Evolutionary conservation across 2,329 filamentous ascomycete species (phyloP), one percentile per base, ranked within the genome.

Genomic region (Fusarium armeniacum): DNA sequence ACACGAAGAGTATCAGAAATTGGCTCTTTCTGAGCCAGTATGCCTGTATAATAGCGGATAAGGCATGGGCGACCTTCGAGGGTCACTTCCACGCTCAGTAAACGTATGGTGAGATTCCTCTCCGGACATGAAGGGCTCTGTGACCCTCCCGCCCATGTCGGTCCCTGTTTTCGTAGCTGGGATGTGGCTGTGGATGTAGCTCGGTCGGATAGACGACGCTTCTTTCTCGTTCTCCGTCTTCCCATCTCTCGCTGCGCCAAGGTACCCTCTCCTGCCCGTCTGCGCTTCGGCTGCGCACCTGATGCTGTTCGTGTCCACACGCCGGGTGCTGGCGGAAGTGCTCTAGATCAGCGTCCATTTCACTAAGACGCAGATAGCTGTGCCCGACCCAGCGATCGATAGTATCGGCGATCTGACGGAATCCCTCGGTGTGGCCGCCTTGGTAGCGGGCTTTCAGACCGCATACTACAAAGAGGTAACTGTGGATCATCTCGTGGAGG

Each of bases 401-500:
- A n/a, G 86, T 78, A 28, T 79, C 79, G 30, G 88, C 88, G 66
- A 91, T 90, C 46, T 80, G 81, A 30, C 82, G 81, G 71, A 91
- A 91, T 3, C 87, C 89, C 3, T 81, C 75, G 3, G 89, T 90
- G 69, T 91, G 89, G 1, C 89, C 89, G 13, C 87, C 88, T 43
- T 83, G 81, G 26, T 82, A 78, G 36, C 84, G 80, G 0, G 88
- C 88, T 44, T 83, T 81, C 74, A 88, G 86, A 6, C 89, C 89
- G 70, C 87, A 89, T 53, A 80, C 82, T 59, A 91, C 84, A 69
- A 91, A 91, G 18, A 91, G 80, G 73, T 89, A 91, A 77, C 88
- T 88, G 78, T 91, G 89, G 49, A 91, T 88, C 70, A 90, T 84
- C 77, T 91, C 89, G 73, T 91, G 89, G 47, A 91, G 73, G 67